Evolutionary conservation across 345 rosid species (phyloP).

Genomic region (Rubroshorea leprosula): DNA sequence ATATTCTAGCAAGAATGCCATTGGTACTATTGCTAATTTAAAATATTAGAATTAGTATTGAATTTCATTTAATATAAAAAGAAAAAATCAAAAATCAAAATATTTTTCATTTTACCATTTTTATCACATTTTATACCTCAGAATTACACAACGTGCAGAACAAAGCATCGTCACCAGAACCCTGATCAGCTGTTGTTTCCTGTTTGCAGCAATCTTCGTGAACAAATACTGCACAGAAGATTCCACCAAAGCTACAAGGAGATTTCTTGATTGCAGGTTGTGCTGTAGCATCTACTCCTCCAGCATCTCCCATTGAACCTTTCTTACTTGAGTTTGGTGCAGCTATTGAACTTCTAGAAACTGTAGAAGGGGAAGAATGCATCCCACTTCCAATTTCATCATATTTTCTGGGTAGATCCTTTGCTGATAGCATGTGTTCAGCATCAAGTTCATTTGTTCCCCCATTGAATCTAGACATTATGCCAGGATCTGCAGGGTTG

Average conservation of each 20-base stretch:
- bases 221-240: conserved; percentile 70
- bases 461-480: conserved; percentile 66
- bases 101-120: not conserved
- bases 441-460: conserved; percentile 25
- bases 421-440: conserved; percentile 35
- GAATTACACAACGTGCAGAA: conserved; percentile 94
- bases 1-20: too few relatives aligned
- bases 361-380: conserved; percentile 71
- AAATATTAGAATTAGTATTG: not conserved
- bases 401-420: conserved; percentile 37
- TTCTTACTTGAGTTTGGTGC: conserved; percentile 59
- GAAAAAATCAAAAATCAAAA: not conserved
- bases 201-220: conserved; percentile 82
- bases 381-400: conserved; percentile 53
- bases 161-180: conserved; percentile 66
- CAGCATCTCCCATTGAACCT: conserved; percentile 56
- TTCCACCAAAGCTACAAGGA: conserved; percentile 40
- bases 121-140: conserved; percentile 50
- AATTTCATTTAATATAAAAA: not conserved
- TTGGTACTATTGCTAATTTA: too few relatives aligned
- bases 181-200: conserved; percentile 47
- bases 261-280: conserved; percentile 29
- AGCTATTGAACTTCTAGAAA: conserved; percentile 65
- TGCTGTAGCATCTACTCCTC: conserved; percentile 25
- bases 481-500: conserved; percentile 99